Evolutionary conservation across 192 early-diverging fungal species (phyloP).

Genomic region (Rhizophagus prolifer): DNA sequence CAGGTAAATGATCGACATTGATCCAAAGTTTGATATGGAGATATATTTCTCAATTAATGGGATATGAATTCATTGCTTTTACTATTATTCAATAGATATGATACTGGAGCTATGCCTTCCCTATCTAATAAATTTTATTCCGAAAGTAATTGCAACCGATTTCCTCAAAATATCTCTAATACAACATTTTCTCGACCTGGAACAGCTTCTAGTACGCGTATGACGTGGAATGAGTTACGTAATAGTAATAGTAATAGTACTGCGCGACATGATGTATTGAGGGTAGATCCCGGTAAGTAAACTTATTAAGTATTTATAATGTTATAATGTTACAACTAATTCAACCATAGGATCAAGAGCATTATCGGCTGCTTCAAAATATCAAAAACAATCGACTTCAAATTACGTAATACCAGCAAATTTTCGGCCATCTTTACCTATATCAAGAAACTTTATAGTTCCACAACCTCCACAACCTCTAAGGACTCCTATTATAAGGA

Average conservation of each 20-base stretch:
- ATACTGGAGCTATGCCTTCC: not conserved
- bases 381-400: not conserved
- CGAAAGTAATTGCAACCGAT: not conserved
- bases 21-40: no score
- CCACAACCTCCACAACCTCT: not conserved
- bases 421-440: not conserved
- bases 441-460: not conserved
- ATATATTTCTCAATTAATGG: no score
- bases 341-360: not conserved
- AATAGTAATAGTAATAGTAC: not conserved
- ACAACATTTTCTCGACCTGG: not conserved
- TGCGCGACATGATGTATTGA: not conserved
- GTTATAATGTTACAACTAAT: not conserved
- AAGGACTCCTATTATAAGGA: constrained; percentile 7
- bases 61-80: not conserved
- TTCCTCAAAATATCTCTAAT: not conserved
- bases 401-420: not conserved
- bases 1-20: not conserved
- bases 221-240: constrained; percentile 7
- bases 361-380: no score
- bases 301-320: not conserved
- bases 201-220: not conserved
- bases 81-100: not conserved
- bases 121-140: not conserved
- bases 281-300: not conserved